Base-by-base conservation (phyloP, 2,329 filamentous ascomycete species). In the Teratosphaeria epicoccoides region DNA sequence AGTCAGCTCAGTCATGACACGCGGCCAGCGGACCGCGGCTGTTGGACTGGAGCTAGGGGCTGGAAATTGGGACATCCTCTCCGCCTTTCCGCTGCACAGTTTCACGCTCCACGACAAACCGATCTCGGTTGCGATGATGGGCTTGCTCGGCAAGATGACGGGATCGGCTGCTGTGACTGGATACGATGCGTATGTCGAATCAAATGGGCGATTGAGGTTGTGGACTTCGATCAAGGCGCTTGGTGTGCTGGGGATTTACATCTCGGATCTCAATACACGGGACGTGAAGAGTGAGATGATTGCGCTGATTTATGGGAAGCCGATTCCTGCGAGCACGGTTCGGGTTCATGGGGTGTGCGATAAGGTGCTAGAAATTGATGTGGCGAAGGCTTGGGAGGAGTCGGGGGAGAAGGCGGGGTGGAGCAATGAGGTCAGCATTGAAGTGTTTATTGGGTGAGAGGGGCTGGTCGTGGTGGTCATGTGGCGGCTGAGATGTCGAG, bases 71-170 rank as follows among this genome's bases (percentile, higher is more conserved):
- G 90, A 96, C 47, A 87, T 96, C 49, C 73, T 95, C 7, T 85
- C 83, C 0, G 85, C 86, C 0, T 86, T 84, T 56, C 84, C 86
- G 0, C 68, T 89, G 1, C 74, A 75, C 0, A 67, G 73, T 0
- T 82, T 91, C 57, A 68, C 63, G 2, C 60, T 69, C 5, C 0
- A 71, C 20, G 6, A 12, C 10, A 25, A 33, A 4, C 25, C 24
- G 17, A 14, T 50, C 22, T 17, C 70, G 43, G 73, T 90, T 1
- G 82, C 87, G 0, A 82, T 85, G 17, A 68, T 97, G 0, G 91
- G 91, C 0, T 73, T 97, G 1, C 58, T 95, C 3, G 85, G 80
- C 2, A 95, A 96, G 68, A 95, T 97, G 87, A 88, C 88, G 0
- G 91, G 89, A 0, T 82, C 84, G 0, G 89, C 88, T 1, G 89